phyloP scores from a whole-genome alignment of 176 grass and related monocot species.

The Triticum dicoccoides region DNA sequence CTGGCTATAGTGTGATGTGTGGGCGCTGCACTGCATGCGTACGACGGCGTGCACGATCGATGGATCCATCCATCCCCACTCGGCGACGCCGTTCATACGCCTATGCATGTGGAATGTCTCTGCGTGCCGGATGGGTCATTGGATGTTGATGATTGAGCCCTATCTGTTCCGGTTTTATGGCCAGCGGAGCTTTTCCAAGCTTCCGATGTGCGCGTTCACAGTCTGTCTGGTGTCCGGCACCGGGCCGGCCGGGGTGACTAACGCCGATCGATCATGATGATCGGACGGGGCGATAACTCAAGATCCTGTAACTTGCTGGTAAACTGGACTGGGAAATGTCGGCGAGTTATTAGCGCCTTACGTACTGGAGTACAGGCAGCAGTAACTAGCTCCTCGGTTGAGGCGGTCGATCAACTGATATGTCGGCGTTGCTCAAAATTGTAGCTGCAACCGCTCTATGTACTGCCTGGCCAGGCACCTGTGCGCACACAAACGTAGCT shows the following conservation, averaged over 20 bases:
- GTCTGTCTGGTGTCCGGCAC: background rate
- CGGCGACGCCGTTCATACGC: background rate
- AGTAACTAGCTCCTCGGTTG: too few relatives aligned
- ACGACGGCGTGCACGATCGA: background rate
- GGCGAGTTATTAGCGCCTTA: background rate
- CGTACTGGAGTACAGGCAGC: too few relatives aligned
- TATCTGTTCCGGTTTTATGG: too few relatives aligned
- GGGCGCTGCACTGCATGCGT: background rate
- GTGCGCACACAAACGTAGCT: background rate
- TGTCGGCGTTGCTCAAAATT: too few relatives aligned
- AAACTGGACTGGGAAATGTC: background rate
- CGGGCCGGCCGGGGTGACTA: background rate
- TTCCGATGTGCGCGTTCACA: constrained; percentile 24
- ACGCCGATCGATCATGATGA: background rate
- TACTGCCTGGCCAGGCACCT: too few relatives aligned
- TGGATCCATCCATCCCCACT: background rate
- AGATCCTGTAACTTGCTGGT: background rate
- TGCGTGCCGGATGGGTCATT: background rate
- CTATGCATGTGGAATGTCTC: background rate
- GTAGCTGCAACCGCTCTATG: too few relatives aligned
- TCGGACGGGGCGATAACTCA: background rate
- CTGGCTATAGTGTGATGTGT: background rate
- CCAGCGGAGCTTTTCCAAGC: background rate
- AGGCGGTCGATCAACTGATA: too few relatives aligned
- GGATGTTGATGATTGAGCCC: background rate